Evolutionary conservation across 1,139 yeast species (phyloP), one percentile per base, ranked within the genome.

Genomic region (Taphrina confusa): DNA sequence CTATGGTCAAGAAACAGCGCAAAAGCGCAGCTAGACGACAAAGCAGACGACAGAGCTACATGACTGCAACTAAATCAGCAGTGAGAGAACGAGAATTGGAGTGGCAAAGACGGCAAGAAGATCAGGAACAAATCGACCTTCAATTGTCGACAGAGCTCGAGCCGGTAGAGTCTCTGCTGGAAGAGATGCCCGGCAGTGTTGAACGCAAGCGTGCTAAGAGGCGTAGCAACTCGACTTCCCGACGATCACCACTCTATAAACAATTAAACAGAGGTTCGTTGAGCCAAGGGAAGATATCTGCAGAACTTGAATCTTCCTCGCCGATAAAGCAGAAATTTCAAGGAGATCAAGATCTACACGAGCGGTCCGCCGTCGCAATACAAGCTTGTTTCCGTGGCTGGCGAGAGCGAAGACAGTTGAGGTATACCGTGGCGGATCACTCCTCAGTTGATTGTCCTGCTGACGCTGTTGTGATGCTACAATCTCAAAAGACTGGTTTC

Each of bases 161-260:
- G 16, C 33, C 55, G 11, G 49, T 50, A 5, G 60, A 37, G n/a
- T 28, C 50, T 8, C 25, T 60, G n/a, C 34, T 60, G 20, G 40
- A 28, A 11, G 62, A 60, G 40, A 47, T 54, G 51, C 62, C 62
- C 5, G 62, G 62, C 9, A 60, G 62, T 55, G 60, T 60, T n/a
- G 62, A 60, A 33, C 55, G 62, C 8, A 54, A 40, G 27, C 42
- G 55, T 16, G 30, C 50, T 5, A 56, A 55, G n/a, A 33, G 60
- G 31, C 45, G 23, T 20, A 47, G 57, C 47, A 46, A 33, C 27
- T 20, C 42, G 5, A 39, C 36, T 2, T 12, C 54, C 5, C 56
- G 45, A n/a, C 27, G 27, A 31, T 46, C 60, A 11, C 47, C 60
- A n/a, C 34, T 45, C 22, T 33, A 27, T 18, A 34, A 39, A 33